Base-by-base conservation (phyloP, 352 stramenopile genomes). In the Globisporangium mamillatum region DNA sequence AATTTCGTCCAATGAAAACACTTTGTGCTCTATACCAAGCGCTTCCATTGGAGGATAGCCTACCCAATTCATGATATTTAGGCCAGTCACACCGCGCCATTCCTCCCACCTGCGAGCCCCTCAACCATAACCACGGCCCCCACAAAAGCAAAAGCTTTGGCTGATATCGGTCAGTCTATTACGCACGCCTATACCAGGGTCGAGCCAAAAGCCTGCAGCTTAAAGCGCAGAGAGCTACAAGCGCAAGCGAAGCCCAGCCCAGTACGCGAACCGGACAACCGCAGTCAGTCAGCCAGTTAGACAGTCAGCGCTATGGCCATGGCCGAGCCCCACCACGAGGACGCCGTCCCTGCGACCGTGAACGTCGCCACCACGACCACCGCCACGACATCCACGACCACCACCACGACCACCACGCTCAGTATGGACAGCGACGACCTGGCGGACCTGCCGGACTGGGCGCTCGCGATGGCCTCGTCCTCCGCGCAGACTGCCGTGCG, bases 271-370 rank as follows among this genome's bases (percentile, higher is more conserved):
- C 44, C 18, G 44, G 44, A 52, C 18, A 24, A 22, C 18, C 44
- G 5, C 44, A 52, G 18, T 52, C 44, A 52, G 44, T n/a, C 41
- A 48, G 4, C 14, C 16, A 46, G 38, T n/a, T 20, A 52, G 44
- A 22, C 44, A 52, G 16, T 8, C 14, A 66, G 25, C 50, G 50
- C 36, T 36, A 69, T 69, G 64, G 56, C 55, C 22, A 64, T 69
- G 64, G 29, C 56, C 25, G 64, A 69, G 24, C 54, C 48, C 25
- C 55, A 52, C 48, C 41, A 56, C 64, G 64, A 69, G 5, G 53
- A 63, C 29, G 46, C 32, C 14, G 48, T 50, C 4, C 48, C 60
- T 52, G 44, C 44, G n/a, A 24, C 44, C 18, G 44, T 24, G 0
- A 52, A 52, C 44, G 44, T 24, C 7, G 44, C 44, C 18, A 54